These are phyloP conservation scores for Tricholomella constricta DNA, from an alignment of 768 basidiomycete genomes.

Conservation along the genomic window DNA sequence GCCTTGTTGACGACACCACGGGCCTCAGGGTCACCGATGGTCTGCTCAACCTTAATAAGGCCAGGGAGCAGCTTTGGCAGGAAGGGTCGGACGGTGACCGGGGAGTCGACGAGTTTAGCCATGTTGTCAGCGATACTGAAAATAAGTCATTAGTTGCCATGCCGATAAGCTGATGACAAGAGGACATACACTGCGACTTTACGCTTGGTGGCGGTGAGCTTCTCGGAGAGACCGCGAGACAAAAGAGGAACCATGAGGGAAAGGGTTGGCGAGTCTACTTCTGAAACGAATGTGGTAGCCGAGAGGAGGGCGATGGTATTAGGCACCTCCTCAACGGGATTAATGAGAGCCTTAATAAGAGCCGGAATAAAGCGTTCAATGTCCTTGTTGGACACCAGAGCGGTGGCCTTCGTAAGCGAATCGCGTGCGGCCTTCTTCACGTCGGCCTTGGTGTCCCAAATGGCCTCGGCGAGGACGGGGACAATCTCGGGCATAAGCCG, in stretches of 20 bases:
- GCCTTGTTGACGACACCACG: constrained; percentile 90
- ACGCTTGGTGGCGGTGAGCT: constrained; percentile 94
- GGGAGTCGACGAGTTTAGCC: constrained; percentile 96
- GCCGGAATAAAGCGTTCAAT: constrained; percentile 96
- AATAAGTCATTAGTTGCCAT: constrained; percentile 18
- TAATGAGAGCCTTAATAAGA: constrained; percentile 95
- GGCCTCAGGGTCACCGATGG: constrained; percentile 97
- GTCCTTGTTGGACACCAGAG: constrained; percentile 97
- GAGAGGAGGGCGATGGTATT: constrained; percentile 93
- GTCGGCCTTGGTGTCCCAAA: constrained; percentile 99
- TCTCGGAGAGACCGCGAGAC: constrained; percentile 91
- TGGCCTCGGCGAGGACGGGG: constrained; percentile 90
- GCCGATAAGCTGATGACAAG: constrained; percentile 15
- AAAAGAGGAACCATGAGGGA: constrained; percentile 97
- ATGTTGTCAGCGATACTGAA: constrained; percentile 94
- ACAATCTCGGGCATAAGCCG: constrained; percentile 94
- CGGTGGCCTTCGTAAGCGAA: constrained; percentile 91
- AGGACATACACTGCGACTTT: constrained; percentile 92
- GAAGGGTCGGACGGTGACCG: constrained; percentile 95
- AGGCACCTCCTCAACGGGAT: constrained; percentile 99
- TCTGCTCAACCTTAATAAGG: constrained; percentile 91
- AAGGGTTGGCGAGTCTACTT: constrained; percentile 96
- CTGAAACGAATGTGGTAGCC: constrained; percentile 99
- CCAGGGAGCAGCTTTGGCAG: constrained; percentile 93
- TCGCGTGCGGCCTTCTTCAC: constrained; percentile 98